Conservation (phyloP, 306 rosid genomes). For the Pachyrhizus erosus region DNA sequence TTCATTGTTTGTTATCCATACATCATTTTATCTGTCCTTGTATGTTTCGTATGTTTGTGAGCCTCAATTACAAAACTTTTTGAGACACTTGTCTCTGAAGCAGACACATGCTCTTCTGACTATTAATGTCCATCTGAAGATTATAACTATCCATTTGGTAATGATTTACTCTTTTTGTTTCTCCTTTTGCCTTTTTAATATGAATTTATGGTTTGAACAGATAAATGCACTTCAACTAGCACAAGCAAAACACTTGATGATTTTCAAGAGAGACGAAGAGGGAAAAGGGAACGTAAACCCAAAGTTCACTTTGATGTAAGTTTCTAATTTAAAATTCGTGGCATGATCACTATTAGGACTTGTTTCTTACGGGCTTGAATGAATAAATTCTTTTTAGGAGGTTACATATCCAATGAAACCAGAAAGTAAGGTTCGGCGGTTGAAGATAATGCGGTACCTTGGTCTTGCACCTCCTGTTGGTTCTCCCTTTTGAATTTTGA, state of each 20-base stretch:
- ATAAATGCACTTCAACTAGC: slow-evolving; percentile 62
- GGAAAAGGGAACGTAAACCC: slow-evolving; percentile 73
- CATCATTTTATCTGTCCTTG: slow-evolving; percentile 2
- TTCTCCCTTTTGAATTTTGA: slow-evolving; percentile 60
- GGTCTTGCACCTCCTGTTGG: slow-evolving; percentile 80
- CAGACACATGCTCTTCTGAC: not conserved
- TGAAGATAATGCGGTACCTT: slow-evolving; percentile 79
- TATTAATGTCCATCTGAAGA: slow-evolving; percentile 21
- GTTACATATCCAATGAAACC: slow-evolving; percentile 52
- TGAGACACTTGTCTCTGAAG: slow-evolving; percentile 8
- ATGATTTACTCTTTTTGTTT: slow-evolving; percentile 14
- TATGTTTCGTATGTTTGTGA: slow-evolving; percentile 36
- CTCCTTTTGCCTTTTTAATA: not conserved
- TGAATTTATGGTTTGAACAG: slow-evolving; percentile 50
- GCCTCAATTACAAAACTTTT: slow-evolving; percentile 7
- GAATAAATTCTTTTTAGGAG: slow-evolving; percentile 57
- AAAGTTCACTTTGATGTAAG: slow-evolving; percentile 78
- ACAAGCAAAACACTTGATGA: slow-evolving; percentile 59
- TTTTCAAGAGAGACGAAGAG: slow-evolving; percentile 61
- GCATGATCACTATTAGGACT: slow-evolving; percentile 10
- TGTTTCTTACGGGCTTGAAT: slow-evolving; percentile 31
- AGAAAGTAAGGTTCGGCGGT: slow-evolving; percentile 57
- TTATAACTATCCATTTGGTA: not conserved
- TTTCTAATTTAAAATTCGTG: slow-evolving; percentile 28
- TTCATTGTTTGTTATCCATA: slow-evolving; percentile 28